phyloP scores from a whole-genome alignment of 176 grass and related monocot species.

The Oryza glaberrima region DNA sequence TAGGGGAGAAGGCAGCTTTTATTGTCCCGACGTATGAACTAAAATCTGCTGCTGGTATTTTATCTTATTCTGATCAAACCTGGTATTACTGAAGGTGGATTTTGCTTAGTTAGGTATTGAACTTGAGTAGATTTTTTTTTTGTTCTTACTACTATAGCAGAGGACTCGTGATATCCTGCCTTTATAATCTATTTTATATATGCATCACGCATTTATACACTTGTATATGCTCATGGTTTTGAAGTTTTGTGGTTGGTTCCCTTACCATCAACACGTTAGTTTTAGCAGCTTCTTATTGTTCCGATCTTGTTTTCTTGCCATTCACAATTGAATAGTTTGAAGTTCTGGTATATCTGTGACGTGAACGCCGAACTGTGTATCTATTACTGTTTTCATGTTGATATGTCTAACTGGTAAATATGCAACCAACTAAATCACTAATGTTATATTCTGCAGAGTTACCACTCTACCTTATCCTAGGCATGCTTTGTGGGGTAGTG shows the following conservation, averaged over 20 bases:
- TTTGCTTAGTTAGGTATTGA: conserved; percentile 38
- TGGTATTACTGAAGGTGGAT: conserved; percentile 51
- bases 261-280: not conserved
- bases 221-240: not conserved
- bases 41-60: conserved; percentile 99
- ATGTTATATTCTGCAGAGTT: conserved; percentile 67
- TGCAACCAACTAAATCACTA: conserved; percentile 42
- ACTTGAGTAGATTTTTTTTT: not conserved
- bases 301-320: not conserved
- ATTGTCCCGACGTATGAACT: conserved; percentile 97
- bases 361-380: not conserved
- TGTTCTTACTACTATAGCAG: not conserved
- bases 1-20: conserved; percentile 93
- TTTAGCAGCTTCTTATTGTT: not conserved
- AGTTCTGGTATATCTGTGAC: not conserved
- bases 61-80: conserved; percentile 74
- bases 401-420: conserved; percentile 6
- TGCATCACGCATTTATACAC: not conserved
- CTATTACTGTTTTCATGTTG: conserved; percentile 3
- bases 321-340: not conserved
- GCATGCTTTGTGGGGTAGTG: conserved; percentile 93
- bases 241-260: conserved; percentile 8
- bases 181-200: not conserved
- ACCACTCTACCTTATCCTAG: conserved; percentile 94
- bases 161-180: not conserved